Evolutionary conservation across 441 rosid species (phyloP), one percentile per base, ranked within the genome.

Genomic region (Adansonia grandidieri): DNA sequence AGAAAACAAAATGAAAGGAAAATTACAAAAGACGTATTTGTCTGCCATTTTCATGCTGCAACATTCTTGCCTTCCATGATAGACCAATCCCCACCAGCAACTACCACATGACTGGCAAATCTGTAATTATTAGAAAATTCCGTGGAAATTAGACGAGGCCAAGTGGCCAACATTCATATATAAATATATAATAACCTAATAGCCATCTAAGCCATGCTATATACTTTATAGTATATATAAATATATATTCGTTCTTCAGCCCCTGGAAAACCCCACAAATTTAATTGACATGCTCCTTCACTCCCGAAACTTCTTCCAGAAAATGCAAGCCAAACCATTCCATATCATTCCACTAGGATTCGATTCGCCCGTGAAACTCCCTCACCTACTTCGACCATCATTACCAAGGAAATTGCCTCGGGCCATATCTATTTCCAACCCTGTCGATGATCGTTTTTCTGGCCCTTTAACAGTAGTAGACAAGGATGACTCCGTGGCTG

Each of bases 361-460:
- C 74, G 80, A 82, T 8, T 80, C 86, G n/a, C 84, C 85, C 56
- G 15, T 24, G 15, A 82, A 75, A 14, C 73, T 80, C 45, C 83
- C 87, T 64, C 74, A 80, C 63, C 47, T 60, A n/a, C 86, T 81
- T 58, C 88, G 63, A 64, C 67, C 80, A 58, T 82, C 78, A n/a
- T 42, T 54, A 19, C 86, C 81, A 0, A 79, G 84, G 66, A 84
- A 80, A 51, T 68, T 81, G 60, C 88, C 87, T 0, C 84, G 73
- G 66, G 91, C 88, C 20, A 84, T 88, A 74, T 80, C 95, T 48
- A 89, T 89, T 74, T 77, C 94, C 1, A 56, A 83, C 15, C 88
- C 93, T 5, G 85, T 32, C 3, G 54, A 71, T 2, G 56, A 48
- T 63, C 75, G 22, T 2, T 62, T 73, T 37, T 17, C 80, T 5